A percentile compares a stretch with the other conserved stretches of the same genome.
Evolutionary conservation across 2,329 filamentous ascomycete species (phyloP).

Genomic region (Plenodomus tracheiphilus): DNA sequence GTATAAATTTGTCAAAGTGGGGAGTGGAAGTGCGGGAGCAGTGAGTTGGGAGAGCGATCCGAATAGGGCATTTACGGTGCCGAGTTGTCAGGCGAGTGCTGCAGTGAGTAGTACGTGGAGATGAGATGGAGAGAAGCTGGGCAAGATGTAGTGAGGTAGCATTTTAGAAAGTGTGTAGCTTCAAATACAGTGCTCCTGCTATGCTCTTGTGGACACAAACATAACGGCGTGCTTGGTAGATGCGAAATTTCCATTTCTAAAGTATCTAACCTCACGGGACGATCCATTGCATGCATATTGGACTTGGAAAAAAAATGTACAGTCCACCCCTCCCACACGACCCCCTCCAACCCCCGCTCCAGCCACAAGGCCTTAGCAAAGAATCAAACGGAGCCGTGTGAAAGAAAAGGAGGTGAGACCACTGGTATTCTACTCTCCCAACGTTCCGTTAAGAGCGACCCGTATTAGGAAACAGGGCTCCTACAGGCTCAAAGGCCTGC

Average conservation of each 20-base stretch:
- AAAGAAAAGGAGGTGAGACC: background rate
- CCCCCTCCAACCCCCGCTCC: no score
- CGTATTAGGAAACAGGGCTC: slow-evolving; percentile 41
- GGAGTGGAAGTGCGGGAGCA: slow-evolving; percentile 47
- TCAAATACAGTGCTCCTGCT: no score
- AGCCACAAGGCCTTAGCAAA: no score
- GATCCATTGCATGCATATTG: no score
- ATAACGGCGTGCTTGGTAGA: no score
- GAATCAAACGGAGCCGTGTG: no score
- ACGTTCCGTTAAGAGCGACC: slow-evolving; percentile 53
- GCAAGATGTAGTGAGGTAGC: background rate
- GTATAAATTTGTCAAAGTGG: slow-evolving; percentile 53
- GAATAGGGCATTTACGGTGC: slow-evolving; percentile 48
- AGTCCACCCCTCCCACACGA: background rate
- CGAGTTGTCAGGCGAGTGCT: slow-evolving; percentile 29
- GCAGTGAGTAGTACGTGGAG: slow-evolving; percentile 28
- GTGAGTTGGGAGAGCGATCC: slow-evolving; percentile 52
- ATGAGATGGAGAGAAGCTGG: background rate
- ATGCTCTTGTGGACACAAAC: no score
- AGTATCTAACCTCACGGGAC: no score
- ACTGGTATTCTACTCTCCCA: slow-evolving; percentile 42
- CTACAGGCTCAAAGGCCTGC: slow-evolving; percentile 50
- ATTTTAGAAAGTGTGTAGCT: background rate
- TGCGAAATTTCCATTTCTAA: no score
- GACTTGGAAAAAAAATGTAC: no score